Conservation (phyloP, 805 yeast genomes). For the Lipomyces yamadae region DNA sequence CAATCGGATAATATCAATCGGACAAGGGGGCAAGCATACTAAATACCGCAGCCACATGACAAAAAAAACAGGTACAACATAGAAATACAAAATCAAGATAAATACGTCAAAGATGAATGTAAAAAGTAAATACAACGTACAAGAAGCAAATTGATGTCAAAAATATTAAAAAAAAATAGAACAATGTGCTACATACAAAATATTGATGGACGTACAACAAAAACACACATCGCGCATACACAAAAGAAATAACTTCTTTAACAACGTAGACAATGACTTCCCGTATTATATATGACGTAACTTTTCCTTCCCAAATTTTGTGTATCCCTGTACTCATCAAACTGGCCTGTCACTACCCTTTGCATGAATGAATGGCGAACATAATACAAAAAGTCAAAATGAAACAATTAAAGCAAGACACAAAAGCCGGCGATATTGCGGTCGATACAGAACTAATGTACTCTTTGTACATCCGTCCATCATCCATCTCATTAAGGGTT, state of each 20-base stretch:
- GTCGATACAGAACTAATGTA: neutral
- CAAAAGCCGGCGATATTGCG: neutral
- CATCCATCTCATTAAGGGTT: neutral
- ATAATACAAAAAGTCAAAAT: conserved; percentile 2
- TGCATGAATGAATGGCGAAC: neutral
- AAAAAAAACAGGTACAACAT: neutral
- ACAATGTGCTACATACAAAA: conserved; percentile 7
- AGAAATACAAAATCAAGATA: conserved; percentile 8
- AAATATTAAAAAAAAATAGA: neutral
- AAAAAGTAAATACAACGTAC: neutral
- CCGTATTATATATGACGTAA: conserved; percentile 16
- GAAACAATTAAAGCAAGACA: neutral
- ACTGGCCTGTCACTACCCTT: neutral
- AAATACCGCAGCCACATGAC: conserved; percentile 1
- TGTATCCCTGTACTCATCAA: conserved; percentile 4
- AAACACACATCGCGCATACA: conserved; percentile 12
- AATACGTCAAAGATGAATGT: neutral
- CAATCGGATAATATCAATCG: neutral
- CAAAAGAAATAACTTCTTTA: neutral
- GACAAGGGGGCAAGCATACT: neutral
- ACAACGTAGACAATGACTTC: neutral
- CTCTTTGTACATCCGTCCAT: neutral
- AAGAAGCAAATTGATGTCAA: neutral
- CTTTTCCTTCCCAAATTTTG: conserved; percentile 7
- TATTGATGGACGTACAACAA: neutral